phyloP scores from a whole-genome alignment of 805 yeast species.

The Saccharomycodes ludwigii region DNA sequence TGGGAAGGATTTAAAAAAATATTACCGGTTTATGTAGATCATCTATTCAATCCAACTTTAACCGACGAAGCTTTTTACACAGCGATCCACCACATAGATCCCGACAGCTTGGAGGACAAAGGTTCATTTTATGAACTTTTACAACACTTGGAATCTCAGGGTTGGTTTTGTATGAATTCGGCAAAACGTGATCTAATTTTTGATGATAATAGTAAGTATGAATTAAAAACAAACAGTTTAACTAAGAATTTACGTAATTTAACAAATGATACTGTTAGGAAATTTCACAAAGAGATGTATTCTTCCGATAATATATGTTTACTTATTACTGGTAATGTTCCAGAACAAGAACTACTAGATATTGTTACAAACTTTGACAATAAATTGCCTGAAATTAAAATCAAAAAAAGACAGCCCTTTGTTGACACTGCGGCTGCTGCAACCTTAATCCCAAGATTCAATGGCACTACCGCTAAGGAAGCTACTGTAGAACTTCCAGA shows the following conservation, averaged over 20 bases:
- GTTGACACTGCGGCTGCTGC: slow-evolving; percentile 36
- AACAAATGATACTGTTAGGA: slow-evolving; percentile 59
- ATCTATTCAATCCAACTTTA: slow-evolving; percentile 69
- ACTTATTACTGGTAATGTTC: slow-evolving; percentile 76
- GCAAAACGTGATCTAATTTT: slow-evolving; percentile 48
- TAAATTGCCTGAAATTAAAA: slow-evolving; percentile 31
- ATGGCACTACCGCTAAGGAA: slow-evolving; percentile 11
- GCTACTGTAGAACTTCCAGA: slow-evolving; percentile 72
- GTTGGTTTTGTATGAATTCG: slow-evolving; percentile 53
- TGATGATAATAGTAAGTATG: slow-evolving; percentile 58
- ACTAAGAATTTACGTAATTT: slow-evolving; percentile 63
- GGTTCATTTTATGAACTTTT: slow-evolving; percentile 97
- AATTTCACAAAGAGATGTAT: slow-evolving; percentile 62
- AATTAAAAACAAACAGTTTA: slow-evolving; percentile 90
- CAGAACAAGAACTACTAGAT: slow-evolving; percentile 55
- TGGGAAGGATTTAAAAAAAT: slow-evolving; percentile 86
- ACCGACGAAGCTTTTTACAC: slow-evolving; percentile 86
- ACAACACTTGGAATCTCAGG: slow-evolving; percentile 82
- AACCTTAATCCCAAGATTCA: slow-evolving; percentile 6
- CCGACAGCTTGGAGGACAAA: slow-evolving; percentile 67
- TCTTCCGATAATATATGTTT: slow-evolving; percentile 77
- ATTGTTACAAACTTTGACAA: slow-evolving; percentile 52
- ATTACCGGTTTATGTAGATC: slow-evolving; percentile 85
- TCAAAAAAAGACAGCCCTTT: slow-evolving; percentile 52
- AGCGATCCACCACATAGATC: slow-evolving; percentile 92